A percentile compares a stretch with the other conserved stretches of the same genome.
These are phyloP conservation scores for Peronospora belbahrii DNA, from an alignment of 352 stramenopile species.

Conservation along the genomic window DNA sequence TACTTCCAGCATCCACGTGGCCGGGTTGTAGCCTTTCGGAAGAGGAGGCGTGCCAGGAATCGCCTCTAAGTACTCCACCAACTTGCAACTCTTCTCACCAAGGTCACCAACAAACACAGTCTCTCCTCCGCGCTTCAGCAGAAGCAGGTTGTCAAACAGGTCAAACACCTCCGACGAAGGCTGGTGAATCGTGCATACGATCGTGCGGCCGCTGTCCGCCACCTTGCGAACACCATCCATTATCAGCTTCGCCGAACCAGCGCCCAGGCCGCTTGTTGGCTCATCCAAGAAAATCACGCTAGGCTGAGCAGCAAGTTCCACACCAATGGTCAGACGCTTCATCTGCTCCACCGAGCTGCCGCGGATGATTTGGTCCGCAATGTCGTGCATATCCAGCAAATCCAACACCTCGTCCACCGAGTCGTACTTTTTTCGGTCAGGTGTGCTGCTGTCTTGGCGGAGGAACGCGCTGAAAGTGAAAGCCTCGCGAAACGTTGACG, in stretches of 20 bases:
- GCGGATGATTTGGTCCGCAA: slow-evolving; percentile 1
- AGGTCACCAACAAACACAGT: slow-evolving; percentile 49
- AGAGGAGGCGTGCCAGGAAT: slow-evolving; percentile 23
- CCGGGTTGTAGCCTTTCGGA: slow-evolving; percentile 40
- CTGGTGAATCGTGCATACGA: slow-evolving; percentile 67
- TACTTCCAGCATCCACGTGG: slow-evolving; percentile 40
- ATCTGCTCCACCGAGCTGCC: slow-evolving; percentile 2
- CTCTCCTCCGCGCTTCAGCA: slow-evolving; percentile 30
- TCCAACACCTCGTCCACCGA: background rate
- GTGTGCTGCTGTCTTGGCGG: background rate
- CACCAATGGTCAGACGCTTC: slow-evolving; percentile 1
- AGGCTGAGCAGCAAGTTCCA: background rate
- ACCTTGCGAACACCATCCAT: slow-evolving; percentile 74
- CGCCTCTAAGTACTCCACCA: slow-evolving; percentile 28
- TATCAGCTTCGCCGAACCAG: slow-evolving; percentile 4
- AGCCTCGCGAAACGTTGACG: background rate
- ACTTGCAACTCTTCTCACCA: slow-evolving; percentile 19
- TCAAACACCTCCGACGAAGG: slow-evolving; percentile 78
- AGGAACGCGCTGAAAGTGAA: slow-evolving; percentile 1
- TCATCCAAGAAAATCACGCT: slow-evolving; percentile 4
- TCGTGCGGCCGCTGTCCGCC: slow-evolving; percentile 47
- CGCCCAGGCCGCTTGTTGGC: slow-evolving; percentile 1
- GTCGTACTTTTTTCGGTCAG: background rate
- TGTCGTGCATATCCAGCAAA: slow-evolving; percentile 1
- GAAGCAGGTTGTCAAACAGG: slow-evolving; percentile 75